A percentile compares a stretch with the other conserved stretches of the same genome.
phyloP scores from a whole-genome alignment of 768 basidiomycete species.

The Serendipita sp. region DNA sequence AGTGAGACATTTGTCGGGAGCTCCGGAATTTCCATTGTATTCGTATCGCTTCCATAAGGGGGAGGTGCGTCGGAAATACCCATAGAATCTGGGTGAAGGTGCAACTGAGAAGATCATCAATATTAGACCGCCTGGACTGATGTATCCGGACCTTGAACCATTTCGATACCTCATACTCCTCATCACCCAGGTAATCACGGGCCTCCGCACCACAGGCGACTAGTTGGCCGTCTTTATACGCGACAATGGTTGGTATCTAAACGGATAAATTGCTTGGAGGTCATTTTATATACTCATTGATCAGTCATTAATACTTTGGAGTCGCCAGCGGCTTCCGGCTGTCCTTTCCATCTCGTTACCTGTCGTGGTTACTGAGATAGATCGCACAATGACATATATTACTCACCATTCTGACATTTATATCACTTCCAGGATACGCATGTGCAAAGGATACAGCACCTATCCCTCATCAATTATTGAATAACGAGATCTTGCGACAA shows the following conservation, averaged over 20 bases:
- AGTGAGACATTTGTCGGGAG: slow-evolving; percentile 1
- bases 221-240: neutral
- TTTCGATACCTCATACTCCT: neutral
- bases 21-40: neutral
- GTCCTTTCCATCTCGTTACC: slow-evolving; percentile 5
- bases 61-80: neutral
- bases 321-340: neutral
- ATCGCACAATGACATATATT: neutral
- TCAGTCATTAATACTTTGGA: neutral
- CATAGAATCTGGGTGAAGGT: slow-evolving; percentile 7
- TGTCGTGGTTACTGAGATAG: neutral
- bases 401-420: neutral
- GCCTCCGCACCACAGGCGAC: slow-evolving; percentile 3
- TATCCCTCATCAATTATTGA: too few relatives aligned
- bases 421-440: neutral
- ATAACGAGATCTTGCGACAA: neutral
- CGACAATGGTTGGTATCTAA: neutral
- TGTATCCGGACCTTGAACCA: slow-evolving; percentile 4
- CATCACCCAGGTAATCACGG: neutral
- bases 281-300: neutral
- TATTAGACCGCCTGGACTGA: neutral
- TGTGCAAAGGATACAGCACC: neutral
- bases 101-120: neutral
- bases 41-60: neutral
- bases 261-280: neutral